phyloP scores from a whole-genome alignment of 2,329 filamentous ascomycete species.

The Coleophoma cylindrospora region DNA sequence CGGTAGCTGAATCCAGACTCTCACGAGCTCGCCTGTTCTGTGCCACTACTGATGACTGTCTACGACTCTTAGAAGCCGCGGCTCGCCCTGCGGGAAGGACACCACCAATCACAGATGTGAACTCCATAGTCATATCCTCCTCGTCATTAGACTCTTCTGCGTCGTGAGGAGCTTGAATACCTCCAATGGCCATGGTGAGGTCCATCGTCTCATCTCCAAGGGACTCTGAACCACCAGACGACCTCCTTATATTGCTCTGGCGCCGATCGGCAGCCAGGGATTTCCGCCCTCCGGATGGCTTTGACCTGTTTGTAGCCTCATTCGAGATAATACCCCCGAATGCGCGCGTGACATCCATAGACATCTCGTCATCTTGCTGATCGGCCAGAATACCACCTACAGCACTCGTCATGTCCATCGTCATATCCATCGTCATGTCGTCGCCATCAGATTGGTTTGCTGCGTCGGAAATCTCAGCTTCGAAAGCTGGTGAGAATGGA shows the following conservation, averaged over 20 bases:
- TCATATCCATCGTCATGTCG: conserved; percentile 50
- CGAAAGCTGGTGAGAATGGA: conserved; percentile 33
- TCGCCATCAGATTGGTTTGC: conserved; percentile 18
- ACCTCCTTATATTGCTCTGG: conserved; percentile 30
- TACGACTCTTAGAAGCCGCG: conserved; percentile 22
- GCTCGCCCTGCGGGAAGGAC: conserved; percentile 35
- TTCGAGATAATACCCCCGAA: conserved; percentile 68
- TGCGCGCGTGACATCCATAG: conserved; percentile 88
- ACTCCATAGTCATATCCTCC: conserved; percentile 76
- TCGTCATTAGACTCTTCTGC: conserved; percentile 38
- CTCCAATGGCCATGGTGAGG: conserved; percentile 50
- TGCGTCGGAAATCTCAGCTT: conserved; percentile 19
- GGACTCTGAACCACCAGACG: conserved; percentile 22
- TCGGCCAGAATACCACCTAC: conserved; percentile 45
- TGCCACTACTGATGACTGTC: conserved; percentile 11
- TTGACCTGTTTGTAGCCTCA: conserved; percentile 7
- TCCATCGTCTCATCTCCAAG: conserved; percentile 42
- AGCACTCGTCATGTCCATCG: conserved; percentile 50
- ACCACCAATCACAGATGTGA: conserved; percentile 61
- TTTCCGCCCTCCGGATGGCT: conserved; percentile 20
- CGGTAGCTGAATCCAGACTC: conserved; percentile 14
- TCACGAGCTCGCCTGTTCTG: conserved; percentile 29
- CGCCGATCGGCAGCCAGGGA: conserved; percentile 23
- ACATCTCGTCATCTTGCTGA: conserved; percentile 51
- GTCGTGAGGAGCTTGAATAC: conserved; percentile 35